Conservation (phyloP, 371 early-diverging fungal genomes). For the Rozella allomycis region DNA sequence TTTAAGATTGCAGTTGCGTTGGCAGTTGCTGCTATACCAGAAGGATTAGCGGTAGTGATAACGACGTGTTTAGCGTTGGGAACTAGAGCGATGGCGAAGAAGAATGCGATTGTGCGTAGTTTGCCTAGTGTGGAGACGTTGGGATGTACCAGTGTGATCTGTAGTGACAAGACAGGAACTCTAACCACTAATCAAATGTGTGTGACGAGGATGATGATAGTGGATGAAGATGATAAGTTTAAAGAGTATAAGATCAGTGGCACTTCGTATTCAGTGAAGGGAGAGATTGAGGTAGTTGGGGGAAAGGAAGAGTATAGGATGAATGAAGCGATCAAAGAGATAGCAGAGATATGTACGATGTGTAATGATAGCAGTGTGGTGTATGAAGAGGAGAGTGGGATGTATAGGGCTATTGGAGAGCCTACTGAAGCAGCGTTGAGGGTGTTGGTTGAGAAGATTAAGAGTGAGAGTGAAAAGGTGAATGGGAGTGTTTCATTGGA, state of each 20-base stretch:
- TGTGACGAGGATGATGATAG: conserved; percentile 37
- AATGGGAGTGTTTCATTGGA: conserved; percentile 8
- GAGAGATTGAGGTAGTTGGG: conserved; percentile 28
- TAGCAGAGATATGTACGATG: conserved; percentile 53
- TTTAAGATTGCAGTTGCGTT: conserved; percentile 95
- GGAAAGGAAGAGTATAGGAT: conserved; percentile 11
- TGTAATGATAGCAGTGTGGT: conserved; percentile 76
- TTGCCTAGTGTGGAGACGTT: conserved; percentile 86
- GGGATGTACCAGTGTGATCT: conserved; percentile 87
- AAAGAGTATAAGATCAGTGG: conserved; percentile 53
- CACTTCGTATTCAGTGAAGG: conserved; percentile 60
- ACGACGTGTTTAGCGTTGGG: conserved; percentile 91
- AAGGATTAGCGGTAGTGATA: conserved; percentile 91
- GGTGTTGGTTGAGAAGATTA: conserved; percentile 71
- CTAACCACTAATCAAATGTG: conserved; percentile 95
- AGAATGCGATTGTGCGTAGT: conserved; percentile 85
- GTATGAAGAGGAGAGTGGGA: conserved; percentile 35
- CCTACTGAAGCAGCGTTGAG: conserved; percentile 96
- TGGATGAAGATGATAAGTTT: conserved; percentile 14
- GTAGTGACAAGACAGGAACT: conserved; percentile 97
- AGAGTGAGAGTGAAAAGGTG: conserved; percentile 20
- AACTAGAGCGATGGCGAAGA: conserved; percentile 85
- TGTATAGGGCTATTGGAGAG: conserved; percentile 50
- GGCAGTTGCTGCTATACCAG: conserved; percentile 98
- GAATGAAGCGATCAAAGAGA: conserved; percentile 26